A percentile compares a stretch with the other conserved stretches of the same genome.
Conservation (phyloP, 805 yeast genomes). For the Candida glaebosa region DNA sequence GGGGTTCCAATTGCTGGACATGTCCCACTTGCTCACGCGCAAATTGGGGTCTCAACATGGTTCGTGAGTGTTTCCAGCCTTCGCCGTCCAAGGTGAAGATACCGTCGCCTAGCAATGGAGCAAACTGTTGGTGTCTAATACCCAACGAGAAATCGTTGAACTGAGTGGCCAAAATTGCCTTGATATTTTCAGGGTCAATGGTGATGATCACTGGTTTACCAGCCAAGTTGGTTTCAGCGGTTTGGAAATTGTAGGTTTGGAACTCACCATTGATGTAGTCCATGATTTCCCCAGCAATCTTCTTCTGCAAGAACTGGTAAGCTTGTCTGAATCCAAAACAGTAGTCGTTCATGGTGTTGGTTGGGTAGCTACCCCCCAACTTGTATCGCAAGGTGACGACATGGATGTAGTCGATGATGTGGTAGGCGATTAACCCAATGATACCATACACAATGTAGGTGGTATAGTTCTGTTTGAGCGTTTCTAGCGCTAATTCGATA, state of each 20-base stretch:
- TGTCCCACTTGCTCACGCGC: slow-evolving; percentile 36
- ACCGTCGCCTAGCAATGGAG: slow-evolving; percentile 35
- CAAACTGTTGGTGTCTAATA: slow-evolving; percentile 24
- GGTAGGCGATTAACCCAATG: not conserved
- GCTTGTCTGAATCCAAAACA: slow-evolving; percentile 17
- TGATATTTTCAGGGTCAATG: slow-evolving; percentile 33
- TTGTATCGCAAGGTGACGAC: slow-evolving; percentile 7
- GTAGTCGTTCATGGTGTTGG: slow-evolving; percentile 9
- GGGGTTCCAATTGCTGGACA: slow-evolving; percentile 28
- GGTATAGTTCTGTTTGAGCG: not conserved
- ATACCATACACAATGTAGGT: not conserved
- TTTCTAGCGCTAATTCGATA: not conserved
- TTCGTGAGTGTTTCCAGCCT: slow-evolving; percentile 35
- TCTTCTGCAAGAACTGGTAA: slow-evolving; percentile 2
- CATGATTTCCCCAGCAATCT: slow-evolving; percentile 16
- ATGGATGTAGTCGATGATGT: not conserved
- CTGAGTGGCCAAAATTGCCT: slow-evolving; percentile 33
- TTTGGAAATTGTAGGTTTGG: slow-evolving; percentile 15
- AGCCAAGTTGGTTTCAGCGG: slow-evolving; percentile 12
- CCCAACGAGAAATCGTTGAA: slow-evolving; percentile 35
- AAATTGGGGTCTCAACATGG: slow-evolving; percentile 37
- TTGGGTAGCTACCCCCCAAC: slow-evolving; percentile 13
- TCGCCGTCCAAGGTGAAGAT: slow-evolving; percentile 37
- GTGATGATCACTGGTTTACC: slow-evolving; percentile 24
- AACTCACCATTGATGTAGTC: slow-evolving; percentile 13